phyloP scores from a whole-genome alignment of 2,329 filamentous ascomycete genomes.

The Thermothelomyces thermophilus region DNA sequence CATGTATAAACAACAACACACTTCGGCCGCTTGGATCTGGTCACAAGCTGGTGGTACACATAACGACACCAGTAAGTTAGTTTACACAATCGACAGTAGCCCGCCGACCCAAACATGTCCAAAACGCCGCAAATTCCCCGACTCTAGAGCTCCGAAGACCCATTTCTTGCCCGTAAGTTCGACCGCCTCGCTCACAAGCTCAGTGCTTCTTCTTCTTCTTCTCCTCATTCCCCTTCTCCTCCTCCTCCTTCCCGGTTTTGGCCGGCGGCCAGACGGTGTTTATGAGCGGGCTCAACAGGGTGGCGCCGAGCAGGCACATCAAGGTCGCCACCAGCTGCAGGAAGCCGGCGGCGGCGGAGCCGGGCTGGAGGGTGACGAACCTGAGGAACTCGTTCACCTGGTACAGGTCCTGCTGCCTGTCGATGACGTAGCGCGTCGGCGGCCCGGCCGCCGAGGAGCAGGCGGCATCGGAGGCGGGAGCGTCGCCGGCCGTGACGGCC shows the following conservation, averaged over 20 bases:
- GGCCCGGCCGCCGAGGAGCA: background rate
- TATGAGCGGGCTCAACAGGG: slow-evolving; percentile 24
- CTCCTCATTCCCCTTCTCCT: no score
- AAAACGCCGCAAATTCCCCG: no score
- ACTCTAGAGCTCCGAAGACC: no score
- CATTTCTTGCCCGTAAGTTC: no score
- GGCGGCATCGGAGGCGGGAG: background rate
- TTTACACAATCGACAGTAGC: no score
- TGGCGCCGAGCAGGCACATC: slow-evolving; percentile 55
- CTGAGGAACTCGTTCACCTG: slow-evolving; percentile 69
- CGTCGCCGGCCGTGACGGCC: slow-evolving; percentile 1
- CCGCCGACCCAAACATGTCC: no score
- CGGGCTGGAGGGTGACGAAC: slow-evolving; percentile 59
- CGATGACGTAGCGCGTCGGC: slow-evolving; percentile 62
- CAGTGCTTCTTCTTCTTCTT: background rate
- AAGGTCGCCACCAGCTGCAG: slow-evolving; percentile 51
- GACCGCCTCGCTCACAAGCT: no score
- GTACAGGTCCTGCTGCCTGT: slow-evolving; percentile 74
- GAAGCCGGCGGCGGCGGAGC: slow-evolving; percentile 41
- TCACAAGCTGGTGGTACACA: no score
- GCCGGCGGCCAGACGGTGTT: slow-evolving; percentile 1
- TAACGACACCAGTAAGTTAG: no score
- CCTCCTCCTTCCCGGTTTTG: background rate
- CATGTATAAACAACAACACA: no score
- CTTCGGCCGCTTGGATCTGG: no score